A percentile compares a stretch with the other conserved stretches of the same genome.
These are phyloP conservation scores for Nothophaeocryptopus gaeumannii DNA, from an alignment of 2,329 filamentous ascomycete species.

Conservation along the genomic window DNA sequence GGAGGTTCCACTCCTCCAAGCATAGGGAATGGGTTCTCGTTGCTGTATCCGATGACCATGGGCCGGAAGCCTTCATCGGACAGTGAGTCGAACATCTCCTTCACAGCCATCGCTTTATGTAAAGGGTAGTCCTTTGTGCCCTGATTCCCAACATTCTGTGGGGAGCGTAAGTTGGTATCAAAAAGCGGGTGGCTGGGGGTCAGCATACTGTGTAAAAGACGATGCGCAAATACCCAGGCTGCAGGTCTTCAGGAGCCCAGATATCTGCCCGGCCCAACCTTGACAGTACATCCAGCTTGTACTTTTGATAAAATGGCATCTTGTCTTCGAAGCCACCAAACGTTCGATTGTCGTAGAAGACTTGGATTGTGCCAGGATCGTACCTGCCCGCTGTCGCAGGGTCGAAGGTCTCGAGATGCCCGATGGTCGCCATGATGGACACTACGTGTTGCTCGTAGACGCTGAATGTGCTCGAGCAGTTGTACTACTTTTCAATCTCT, in stretches of 20 bases:
- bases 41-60: constrained; percentile 32
- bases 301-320: constrained; percentile 25
- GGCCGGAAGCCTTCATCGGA: constrained; percentile 32
- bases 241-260: constrained; percentile 25
- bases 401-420: constrained; percentile 26
- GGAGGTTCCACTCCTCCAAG: constrained; percentile 33
- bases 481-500: too few relatives aligned
- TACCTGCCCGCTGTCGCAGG: constrained; percentile 26
- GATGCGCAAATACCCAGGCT: constrained; percentile 30
- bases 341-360: constrained; percentile 34
- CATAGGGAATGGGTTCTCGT: constrained; percentile 36
- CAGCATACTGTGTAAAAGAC: constrained; percentile 33
- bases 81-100: constrained; percentile 35
- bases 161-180: neutral
- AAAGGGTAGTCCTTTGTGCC: constrained; percentile 33
- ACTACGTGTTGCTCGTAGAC: too few relatives aligned
- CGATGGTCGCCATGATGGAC: too few relatives aligned
- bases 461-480: too few relatives aligned
- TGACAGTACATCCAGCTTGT: constrained; percentile 28
- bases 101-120: constrained; percentile 29
- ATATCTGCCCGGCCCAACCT: constrained; percentile 26
- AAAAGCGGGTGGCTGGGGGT: neutral
- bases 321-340: constrained; percentile 26
- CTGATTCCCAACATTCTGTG: constrained; percentile 32
- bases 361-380: constrained; percentile 32